phyloP scores from a whole-genome alignment of 1,284 basidiomycete species.

The Irpex lacteus region DNA sequence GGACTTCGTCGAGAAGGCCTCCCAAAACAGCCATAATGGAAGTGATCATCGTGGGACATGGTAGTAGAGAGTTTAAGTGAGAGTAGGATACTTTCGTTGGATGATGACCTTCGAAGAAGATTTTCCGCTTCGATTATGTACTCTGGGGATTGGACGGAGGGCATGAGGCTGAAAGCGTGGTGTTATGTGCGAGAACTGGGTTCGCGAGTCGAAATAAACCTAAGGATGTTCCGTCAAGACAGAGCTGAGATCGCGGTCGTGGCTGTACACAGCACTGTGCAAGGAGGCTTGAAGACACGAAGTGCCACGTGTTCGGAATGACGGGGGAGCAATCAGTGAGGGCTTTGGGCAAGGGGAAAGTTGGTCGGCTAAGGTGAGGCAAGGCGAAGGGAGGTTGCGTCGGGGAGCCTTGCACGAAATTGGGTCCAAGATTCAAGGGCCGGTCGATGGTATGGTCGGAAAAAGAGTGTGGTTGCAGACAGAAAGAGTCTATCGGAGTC shows the following conservation, averaged over 20 bases:
- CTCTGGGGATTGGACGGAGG: slow-evolving; percentile 6
- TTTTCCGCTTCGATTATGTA: slow-evolving; percentile 30
- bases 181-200: background rate
- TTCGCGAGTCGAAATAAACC: background rate
- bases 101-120: slow-evolving; percentile 22
- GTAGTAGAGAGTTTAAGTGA: slow-evolving; percentile 25
- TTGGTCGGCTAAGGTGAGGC: background rate
- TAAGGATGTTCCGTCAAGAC: background rate
- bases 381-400: background rate
- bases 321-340: background rate
- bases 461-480: background rate
- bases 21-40: slow-evolving; percentile 32
- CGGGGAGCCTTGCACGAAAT: background rate
- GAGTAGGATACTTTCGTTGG: slow-evolving; percentile 27
- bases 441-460: background rate
- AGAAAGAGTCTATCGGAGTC: background rate
- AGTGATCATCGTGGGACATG: slow-evolving; percentile 34
- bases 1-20: slow-evolving; percentile 26
- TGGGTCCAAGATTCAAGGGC: slow-evolving; percentile 2
- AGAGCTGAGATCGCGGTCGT: background rate
- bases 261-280: background rate
- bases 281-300: background rate
- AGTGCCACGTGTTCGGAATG: background rate
- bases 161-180: background rate
- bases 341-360: background rate